A percentile compares a stretch with the other conserved stretches of the same genome.
Evolutionary conservation across 83 land plant genomes (phyloP).

Genomic region (Thuja plicata): DNA sequence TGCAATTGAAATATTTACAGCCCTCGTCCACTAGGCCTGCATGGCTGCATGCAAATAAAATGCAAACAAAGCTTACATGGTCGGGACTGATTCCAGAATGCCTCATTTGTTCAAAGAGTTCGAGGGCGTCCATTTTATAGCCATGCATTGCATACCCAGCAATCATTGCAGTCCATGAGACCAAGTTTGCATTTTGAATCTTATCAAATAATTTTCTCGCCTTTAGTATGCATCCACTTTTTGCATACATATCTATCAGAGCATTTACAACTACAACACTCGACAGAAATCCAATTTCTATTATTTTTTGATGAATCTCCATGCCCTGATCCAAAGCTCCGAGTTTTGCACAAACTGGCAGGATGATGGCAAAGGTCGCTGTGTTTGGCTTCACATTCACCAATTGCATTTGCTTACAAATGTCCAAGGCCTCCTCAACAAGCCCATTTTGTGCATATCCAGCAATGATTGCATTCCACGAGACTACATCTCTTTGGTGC

Average conservation of each 20-base stretch:
- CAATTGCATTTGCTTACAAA: slow-evolving; percentile 39
- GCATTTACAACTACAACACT: neutral
- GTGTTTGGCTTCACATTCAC: slow-evolving; percentile 5
- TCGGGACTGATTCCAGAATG: neutral
- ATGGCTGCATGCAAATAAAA: slow-evolving; percentile 11
- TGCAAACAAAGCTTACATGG: neutral
- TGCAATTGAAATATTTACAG: neutral
- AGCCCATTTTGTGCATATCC: slow-evolving; percentile 29
- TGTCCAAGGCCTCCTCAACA: slow-evolving; percentile 17
- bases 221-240: neutral
- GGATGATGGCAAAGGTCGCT: neutral
- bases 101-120: slow-evolving; percentile 7
- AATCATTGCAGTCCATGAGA: slow-evolving; percentile 12
- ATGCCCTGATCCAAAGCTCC: neutral
- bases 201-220: neutral
- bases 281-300: neutral
- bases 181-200: neutral
- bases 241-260: slow-evolving; percentile 8
- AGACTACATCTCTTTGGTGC: slow-evolving; percentile 28
- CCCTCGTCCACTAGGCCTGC: slow-evolving; percentile 14
- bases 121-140: neutral
- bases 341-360: neutral
- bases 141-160: slow-evolving; percentile 6
- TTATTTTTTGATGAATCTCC: slow-evolving; percentile 3
- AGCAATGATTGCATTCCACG: slow-evolving; percentile 40